Evolutionary conservation across 805 yeast species (phyloP).

Genomic region (Barnettozyma botsteinii): DNA sequence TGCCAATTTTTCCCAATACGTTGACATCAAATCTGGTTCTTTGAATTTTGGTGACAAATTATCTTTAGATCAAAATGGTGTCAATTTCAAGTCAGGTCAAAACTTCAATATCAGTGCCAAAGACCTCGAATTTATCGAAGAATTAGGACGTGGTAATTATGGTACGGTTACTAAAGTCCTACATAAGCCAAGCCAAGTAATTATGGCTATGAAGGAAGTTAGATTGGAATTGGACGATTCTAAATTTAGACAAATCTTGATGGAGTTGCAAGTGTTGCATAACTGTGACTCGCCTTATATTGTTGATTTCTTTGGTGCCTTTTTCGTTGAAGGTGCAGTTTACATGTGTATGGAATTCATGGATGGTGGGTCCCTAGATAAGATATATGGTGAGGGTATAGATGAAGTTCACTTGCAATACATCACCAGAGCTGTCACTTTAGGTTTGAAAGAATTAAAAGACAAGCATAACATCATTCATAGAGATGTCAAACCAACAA

Average conservation of each 20-base stretch:
- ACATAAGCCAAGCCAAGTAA: conserved; percentile 86
- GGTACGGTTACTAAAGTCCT: conserved; percentile 92
- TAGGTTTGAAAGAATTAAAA: conserved; percentile 78
- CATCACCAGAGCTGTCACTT: conserved; percentile 72
- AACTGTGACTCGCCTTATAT: conserved; percentile 86
- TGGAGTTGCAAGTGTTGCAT: conserved; percentile 94
- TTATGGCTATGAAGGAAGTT: conserved; percentile 98
- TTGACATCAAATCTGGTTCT: conserved; percentile 89
- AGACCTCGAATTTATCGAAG: conserved; percentile 76
- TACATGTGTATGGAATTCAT: conserved; percentile 97
- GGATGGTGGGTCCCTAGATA: conserved; percentile 95
- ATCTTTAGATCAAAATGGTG: conserved; percentile 84
- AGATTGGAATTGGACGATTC: conserved; percentile 87
- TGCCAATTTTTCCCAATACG: conserved; percentile 78
- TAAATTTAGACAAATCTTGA: conserved; percentile 88
- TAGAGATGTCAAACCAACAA: conserved; percentile 95
- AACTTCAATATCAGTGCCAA: conserved; percentile 82
- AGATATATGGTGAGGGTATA: conserved; percentile 67
- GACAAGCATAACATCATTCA: conserved; percentile 91
- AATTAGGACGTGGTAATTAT: conserved; percentile 92
- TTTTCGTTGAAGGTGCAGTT: conserved; percentile 95
- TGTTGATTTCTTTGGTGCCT: conserved; percentile 96
- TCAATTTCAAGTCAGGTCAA: conserved; percentile 84
- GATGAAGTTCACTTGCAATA: conserved; percentile 77
- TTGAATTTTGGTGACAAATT: conserved; percentile 92